Evolutionary conservation across 306 rosid species (phyloP), one percentile per base, ranked within the genome.

Genomic region (Dalbergia oliveri): DNA sequence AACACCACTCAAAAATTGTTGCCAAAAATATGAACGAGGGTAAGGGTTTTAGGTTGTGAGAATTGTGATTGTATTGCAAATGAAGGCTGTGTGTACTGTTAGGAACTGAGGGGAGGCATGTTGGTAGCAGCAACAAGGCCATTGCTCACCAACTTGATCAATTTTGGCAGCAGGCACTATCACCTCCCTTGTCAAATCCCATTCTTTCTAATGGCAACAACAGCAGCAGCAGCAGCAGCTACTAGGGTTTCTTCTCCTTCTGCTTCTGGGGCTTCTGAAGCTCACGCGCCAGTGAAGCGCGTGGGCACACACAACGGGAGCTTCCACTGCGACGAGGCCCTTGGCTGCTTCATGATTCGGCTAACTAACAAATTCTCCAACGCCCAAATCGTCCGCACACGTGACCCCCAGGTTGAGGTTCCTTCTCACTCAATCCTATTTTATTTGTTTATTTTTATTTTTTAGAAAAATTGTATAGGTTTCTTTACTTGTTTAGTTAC

Each of bases 271-370:
- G 86, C 89, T 39, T 84, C 91, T 21, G 4, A 54, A 5, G 19
- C 33, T 77, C 44, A 84, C 70, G 66, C 84, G 13, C 69, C 92
- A 1, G 44, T 80, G 0, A 95, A 84, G 94, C 97, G 92, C 80
- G 96, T 93, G 2, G 99, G 99, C 50, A 96, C 99, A 5, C 99
- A 96, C 83, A 92, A 96, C 21, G 99, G 99, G 6, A 88, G 92
- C 88, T 96, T 96, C 85, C 99, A 96, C 84, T 96, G 99, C 80
- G 99, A 96, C 54, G 98, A 96, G 83, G 99, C 99, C 47, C 97
- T 96, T 69, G 99, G 98, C 37, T 96, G 98, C 89, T 96, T 96
- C 92, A 96, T 96, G 99, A 91, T 96, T 88, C 98, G 98, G 56
- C 96, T 89, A 75, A 84, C 99, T 7, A 41, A 87, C n/a, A 91